Evolutionary conservation across 2,329 filamentous ascomycete species (phyloP).

Genomic region (Scedosporium apiospermum): DNA sequence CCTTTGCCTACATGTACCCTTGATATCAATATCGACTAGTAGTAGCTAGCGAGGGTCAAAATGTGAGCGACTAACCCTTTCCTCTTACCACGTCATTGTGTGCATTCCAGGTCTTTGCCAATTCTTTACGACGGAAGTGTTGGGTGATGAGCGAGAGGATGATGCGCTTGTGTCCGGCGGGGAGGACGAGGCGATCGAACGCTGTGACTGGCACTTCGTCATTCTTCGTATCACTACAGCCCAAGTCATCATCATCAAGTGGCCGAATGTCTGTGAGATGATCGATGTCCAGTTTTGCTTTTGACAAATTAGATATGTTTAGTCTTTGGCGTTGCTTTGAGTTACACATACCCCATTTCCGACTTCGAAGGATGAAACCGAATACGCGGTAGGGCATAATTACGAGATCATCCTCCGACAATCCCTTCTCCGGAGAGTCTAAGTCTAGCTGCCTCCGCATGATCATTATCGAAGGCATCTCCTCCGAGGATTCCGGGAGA

Average conservation of each 20-base stretch:
- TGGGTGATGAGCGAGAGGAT: constrained; percentile 19
- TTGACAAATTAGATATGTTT: not conserved
- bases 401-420: constrained; percentile 15
- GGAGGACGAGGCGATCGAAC: constrained; percentile 18
- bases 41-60: not conserved
- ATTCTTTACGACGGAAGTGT: constrained; percentile 20
- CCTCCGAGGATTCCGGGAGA: too few species aligned
- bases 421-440: not conserved
- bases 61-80: constrained; percentile 17
- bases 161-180: constrained; percentile 16
- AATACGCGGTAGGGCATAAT: constrained; percentile 24
- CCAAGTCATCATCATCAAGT: not conserved
- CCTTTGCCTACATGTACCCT: constrained; percentile 16
- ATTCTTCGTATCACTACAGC: not conserved
- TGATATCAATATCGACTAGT: not conserved
- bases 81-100: constrained; percentile 16
- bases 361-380: constrained; percentile 21
- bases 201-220: constrained; percentile 6
- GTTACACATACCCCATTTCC: constrained; percentile 21
- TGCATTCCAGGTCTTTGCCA: not conserved
- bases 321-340: too few species aligned
- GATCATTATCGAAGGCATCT: too few species aligned
- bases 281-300: not conserved
- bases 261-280: constrained; percentile 3
- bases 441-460: too few species aligned